Base-by-base conservation (phyloP, 2,329 filamentous ascomycete species). In the Ophiobolus disseminans region DNA sequence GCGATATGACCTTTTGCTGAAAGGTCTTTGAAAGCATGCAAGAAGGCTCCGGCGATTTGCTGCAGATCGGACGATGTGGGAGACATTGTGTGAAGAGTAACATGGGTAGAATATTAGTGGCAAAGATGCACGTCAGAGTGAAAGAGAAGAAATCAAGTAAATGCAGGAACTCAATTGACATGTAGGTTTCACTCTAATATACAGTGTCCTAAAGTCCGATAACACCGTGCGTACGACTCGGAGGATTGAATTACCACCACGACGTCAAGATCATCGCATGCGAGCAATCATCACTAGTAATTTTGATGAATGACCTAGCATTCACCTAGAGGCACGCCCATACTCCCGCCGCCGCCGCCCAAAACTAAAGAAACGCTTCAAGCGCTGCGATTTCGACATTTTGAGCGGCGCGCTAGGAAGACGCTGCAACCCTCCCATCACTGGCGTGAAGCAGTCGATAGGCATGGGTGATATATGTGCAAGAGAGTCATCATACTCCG, bases 401-500 rank as follows among this genome's bases (percentile, higher is more conserved):
- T 30, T 46, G 3, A 45, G 28, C 7, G 37, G 37, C 5, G 23
- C 13, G 16, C 23, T 36, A 2, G 41, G 22, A 1, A 55, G 20
- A 20, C 22, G 39, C 5, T 53, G 45, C 21, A 55, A 22, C n/a
- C 49, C 52, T 11, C 52, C 45, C 3, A 55, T 25, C 19, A 36
- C 34, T 7, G 49, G 48, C 30, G 51, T 46, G 22, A 53, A 55
- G 30, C 23, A 46, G 23, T 53, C 48, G 17, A 23, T 40, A 4
- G 21, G 22, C 10, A 55, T 53, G 3, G 48, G 19, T 6, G 35
- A 42, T 1, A 47, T 41, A 19, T 32, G 41, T 13, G 16, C 31
- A 11, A 22, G 17, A 7, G 16, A 37, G 32, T n/a, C n/a, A 9
- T 30, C 14, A 11, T 14, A 22, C 4, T 37, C 25, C 9, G 39